Conservation (phyloP, 345 rosid genomes). For the Salix brachista region DNA sequence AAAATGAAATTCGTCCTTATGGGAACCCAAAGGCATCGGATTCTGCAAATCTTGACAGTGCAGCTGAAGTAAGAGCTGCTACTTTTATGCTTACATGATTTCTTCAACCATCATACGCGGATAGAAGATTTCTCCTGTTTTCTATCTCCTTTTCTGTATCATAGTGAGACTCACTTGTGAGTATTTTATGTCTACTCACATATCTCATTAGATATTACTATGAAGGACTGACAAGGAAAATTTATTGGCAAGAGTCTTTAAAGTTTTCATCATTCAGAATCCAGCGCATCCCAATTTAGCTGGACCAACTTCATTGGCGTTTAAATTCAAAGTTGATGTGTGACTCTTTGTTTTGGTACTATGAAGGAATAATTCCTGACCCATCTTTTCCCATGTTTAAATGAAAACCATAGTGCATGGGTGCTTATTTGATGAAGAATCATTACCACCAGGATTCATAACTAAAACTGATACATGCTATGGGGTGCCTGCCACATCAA, state of each 20-base stretch:
- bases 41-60: constrained; percentile 94
- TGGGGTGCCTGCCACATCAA: constrained; percentile 19
- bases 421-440: not conserved
- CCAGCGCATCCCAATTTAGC: not conserved
- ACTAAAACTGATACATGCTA: constrained; percentile 9
- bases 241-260: not conserved
- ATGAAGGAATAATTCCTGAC: not conserved
- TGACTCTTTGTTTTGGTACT: constrained; percentile 2
- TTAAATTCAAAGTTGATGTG: not conserved
- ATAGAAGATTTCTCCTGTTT: not conserved
- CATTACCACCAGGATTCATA: constrained; percentile 11
- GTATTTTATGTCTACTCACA: not conserved
- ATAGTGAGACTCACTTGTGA: not conserved
- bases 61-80: constrained; percentile 76
- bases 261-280: not conserved
- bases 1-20: constrained; percentile 90
- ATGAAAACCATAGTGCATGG: not conserved
- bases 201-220: not conserved
- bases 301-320: not conserved
- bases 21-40: constrained; percentile 96
- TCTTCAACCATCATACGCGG: not conserved
- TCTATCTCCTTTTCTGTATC: not conserved
- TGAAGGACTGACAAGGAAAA: not conserved
- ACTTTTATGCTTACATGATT: constrained; percentile 4
- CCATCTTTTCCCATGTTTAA: not conserved